Percentiles rank a stretch among this genome's conserved stretches.
Conservation (phyloP, 768 basidiomycete genomes). For the Collybia nuda region DNA sequence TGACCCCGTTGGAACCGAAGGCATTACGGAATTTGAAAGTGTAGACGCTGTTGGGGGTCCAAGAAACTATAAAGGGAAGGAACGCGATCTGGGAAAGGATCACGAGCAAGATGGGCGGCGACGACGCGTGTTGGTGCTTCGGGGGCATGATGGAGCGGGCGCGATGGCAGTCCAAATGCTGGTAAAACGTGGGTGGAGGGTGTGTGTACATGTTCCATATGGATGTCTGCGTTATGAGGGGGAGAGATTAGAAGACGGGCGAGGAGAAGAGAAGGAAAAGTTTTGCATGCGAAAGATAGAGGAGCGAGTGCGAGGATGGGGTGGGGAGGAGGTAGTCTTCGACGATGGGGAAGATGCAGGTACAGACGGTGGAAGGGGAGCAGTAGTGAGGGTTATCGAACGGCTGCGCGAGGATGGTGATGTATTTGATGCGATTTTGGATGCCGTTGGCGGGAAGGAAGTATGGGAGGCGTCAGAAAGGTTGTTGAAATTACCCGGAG, state of each 20-base stretch:
- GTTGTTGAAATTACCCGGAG: slow-evolving; percentile 44
- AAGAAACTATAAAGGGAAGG: slow-evolving; percentile 5
- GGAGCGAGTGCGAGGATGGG: slow-evolving; percentile 61
- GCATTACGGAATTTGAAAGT: slow-evolving; percentile 1
- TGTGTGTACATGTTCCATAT: slow-evolving; percentile 65
- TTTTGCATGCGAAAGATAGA: slow-evolving; percentile 46
- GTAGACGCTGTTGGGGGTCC: slow-evolving; percentile 6
- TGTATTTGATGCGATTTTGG: slow-evolving; percentile 78
- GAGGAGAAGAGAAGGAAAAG: slow-evolving; percentile 37
- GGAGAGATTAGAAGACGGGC: slow-evolving; percentile 10
- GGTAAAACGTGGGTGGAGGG: slow-evolving; percentile 62
- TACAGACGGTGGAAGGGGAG: slow-evolving; percentile 40
- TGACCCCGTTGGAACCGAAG: slow-evolving; percentile 5
- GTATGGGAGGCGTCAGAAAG: slow-evolving; percentile 75
- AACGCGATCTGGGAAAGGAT: slow-evolving; percentile 1
- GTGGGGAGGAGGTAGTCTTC: slow-evolving; percentile 77
- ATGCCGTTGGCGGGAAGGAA: slow-evolving; percentile 78
- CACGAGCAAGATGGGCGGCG: slow-evolving; percentile 20
- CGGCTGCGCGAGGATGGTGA: slow-evolving; percentile 51
- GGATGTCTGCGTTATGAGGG: slow-evolving; percentile 13
- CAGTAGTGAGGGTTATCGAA: slow-evolving; percentile 51
- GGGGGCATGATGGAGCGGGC: slow-evolving; percentile 73
- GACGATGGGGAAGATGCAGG: slow-evolving; percentile 47
- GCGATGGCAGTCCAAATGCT: slow-evolving; percentile 82
- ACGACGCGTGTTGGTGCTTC: slow-evolving; percentile 56